A percentile compares a stretch with the other conserved stretches of the same genome.
Conservation (phyloP, 495 filamentous ascomycete genomes). For the Venustampulla echinocandica region DNA sequence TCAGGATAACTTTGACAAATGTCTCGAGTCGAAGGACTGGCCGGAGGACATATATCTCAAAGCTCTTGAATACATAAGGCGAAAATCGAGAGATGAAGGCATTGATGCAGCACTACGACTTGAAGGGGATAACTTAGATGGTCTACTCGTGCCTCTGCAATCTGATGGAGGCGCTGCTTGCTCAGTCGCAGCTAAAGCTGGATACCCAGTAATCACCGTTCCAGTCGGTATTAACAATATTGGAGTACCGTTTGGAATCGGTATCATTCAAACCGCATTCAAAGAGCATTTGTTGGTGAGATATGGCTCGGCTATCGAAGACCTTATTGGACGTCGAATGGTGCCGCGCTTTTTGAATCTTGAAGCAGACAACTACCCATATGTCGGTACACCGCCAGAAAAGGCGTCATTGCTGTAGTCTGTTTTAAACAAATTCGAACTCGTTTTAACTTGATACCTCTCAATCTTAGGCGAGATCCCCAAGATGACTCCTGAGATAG, state of each 20-base stretch:
- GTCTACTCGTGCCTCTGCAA: constrained; percentile 48
- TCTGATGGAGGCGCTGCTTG: constrained; percentile 54
- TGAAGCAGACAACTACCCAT: constrained; percentile 8
- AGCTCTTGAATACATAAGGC: constrained; percentile 51
- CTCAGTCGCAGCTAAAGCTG: constrained; percentile 41
- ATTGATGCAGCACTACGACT: constrained; percentile 55
- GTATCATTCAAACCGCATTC: constrained; percentile 55
- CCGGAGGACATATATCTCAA: constrained; percentile 37
- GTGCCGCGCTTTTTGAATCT: constrained; percentile 1
- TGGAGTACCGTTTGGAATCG: constrained; percentile 60
- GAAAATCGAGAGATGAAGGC: constrained; percentile 48
- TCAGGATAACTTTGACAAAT: constrained; percentile 9
- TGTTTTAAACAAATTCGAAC: constrained; percentile 1
- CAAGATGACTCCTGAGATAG: no score
- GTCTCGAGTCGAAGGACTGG: constrained; percentile 5
- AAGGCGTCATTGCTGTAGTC: not conserved
- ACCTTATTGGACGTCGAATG: constrained; percentile 29
- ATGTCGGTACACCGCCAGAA: constrained; percentile 1
- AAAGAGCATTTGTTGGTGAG: constrained; percentile 49
- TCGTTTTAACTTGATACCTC: not conserved
- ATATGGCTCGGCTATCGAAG: constrained; percentile 61
- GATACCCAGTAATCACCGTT: constrained; percentile 60
- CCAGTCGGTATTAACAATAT: constrained; percentile 43
- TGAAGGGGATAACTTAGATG: constrained; percentile 41
- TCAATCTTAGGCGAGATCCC: no score